A percentile compares a stretch with the other conserved stretches of the same genome.
Conservation (phyloP, 192 early-diverging fungal species). For the Umbelopsis vinacea region DNA sequence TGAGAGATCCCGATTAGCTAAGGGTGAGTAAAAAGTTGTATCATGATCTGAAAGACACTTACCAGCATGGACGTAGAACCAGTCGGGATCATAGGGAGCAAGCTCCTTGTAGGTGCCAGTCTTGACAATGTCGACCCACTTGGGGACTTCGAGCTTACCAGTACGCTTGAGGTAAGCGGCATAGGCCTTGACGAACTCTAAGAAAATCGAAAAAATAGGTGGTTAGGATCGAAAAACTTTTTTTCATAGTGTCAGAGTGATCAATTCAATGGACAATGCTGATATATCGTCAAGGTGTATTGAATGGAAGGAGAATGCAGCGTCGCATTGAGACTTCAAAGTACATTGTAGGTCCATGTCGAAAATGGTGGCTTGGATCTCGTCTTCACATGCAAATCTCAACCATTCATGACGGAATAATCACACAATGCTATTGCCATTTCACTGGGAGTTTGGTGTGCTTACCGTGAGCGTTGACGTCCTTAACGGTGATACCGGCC, state of each 20-base stretch:
- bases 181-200: slow-evolving; percentile 93
- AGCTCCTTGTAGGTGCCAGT: slow-evolving; percentile 97
- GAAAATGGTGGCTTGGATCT: slow-evolving; percentile 17
- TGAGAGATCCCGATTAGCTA: slow-evolving; percentile 24
- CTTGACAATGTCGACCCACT: slow-evolving; percentile 99
- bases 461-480: slow-evolving; percentile 87
- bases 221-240: too few species aligned
- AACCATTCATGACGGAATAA: neutral
- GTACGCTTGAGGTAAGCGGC: slow-evolving; percentile 99
- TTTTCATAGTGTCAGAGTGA: too few species aligned
- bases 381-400: neutral
- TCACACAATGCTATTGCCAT: neutral
- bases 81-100: slow-evolving; percentile 97
- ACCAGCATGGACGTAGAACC: slow-evolving; percentile 98
- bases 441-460: neutral
- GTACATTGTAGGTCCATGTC: neutral
- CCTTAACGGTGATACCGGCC: slow-evolving; percentile 92
- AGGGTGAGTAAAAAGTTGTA: neutral
- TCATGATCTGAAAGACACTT: slow-evolving; percentile 26
- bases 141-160: slow-evolving; percentile 98
- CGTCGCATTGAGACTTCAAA: neutral
- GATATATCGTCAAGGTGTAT: too few species aligned
- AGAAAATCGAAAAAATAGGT: slow-evolving; percentile 8
- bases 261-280: too few species aligned
- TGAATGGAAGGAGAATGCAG: neutral